phyloP scores from a whole-genome alignment of 1,284 basidiomycete species.

The Volvariella volvacea region DNA sequence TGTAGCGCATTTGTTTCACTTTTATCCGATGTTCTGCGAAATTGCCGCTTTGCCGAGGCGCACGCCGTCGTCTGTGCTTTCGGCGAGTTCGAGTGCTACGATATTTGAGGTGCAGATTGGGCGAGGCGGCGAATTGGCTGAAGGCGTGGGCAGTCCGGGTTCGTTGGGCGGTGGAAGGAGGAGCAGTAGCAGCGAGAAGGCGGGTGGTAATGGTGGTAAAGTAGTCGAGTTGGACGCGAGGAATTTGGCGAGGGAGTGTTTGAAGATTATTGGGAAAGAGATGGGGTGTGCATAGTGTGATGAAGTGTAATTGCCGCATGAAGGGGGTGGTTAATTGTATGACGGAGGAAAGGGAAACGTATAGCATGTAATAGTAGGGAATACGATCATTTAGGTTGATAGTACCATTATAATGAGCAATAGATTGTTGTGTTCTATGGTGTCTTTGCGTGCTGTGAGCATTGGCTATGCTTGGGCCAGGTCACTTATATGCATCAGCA shows the following conservation, averaged over 20 bases:
- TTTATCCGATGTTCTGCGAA: constrained; percentile 74
- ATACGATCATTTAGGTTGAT: too few relatives aligned
- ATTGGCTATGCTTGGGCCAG: too few relatives aligned
- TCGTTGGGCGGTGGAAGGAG: constrained; percentile 3
- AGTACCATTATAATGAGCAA: too few relatives aligned
- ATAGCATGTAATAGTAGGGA: too few relatives aligned
- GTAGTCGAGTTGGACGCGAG: constrained; percentile 59
- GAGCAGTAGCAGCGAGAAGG: constrained; percentile 9
- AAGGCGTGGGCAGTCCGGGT: constrained; percentile 5
- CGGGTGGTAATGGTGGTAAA: constrained; percentile 7
- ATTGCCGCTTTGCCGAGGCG: constrained; percentile 65
- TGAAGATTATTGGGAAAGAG: constrained; percentile 69
- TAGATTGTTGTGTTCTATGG: too few relatives aligned
- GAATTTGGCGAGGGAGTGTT: constrained; percentile 58
- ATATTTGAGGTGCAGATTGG: background rate
- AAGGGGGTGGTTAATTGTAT: too few relatives aligned
- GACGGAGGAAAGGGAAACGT: too few relatives aligned
- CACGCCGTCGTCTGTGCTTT: constrained; percentile 36
- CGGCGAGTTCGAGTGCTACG: background rate
- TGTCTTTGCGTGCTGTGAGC: too few relatives aligned
- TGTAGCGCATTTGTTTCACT: constrained; percentile 78
- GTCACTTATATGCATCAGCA: too few relatives aligned
- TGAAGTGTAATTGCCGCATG: too few relatives aligned
- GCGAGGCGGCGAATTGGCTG: background rate
- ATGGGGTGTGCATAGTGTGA: constrained; percentile 39